Evolutionary conservation across 1,139 yeast species (phyloP).

Genomic region (Candida glucosophila): DNA sequence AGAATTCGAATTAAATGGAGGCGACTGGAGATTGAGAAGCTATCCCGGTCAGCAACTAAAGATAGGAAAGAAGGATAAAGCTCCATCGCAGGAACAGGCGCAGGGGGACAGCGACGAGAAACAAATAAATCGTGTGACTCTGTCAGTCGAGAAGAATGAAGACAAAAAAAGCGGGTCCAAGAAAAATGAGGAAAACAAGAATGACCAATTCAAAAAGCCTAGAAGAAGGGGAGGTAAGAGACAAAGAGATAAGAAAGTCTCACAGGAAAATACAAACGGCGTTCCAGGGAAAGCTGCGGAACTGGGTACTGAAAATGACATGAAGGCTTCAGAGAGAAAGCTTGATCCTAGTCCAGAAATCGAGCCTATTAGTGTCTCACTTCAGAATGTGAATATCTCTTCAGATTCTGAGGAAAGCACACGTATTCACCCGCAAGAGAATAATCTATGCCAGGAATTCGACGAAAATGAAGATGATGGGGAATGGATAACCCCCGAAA

Average conservation of each 20-base stretch:
- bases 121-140: conserved; percentile 2
- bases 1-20: conserved; percentile 62
- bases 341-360: conserved; percentile 3
- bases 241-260: conserved; percentile 50
- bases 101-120: conserved; percentile 5
- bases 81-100: too few species aligned
- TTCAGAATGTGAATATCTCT: conserved; percentile 5
- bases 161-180: conserved; percentile 11
- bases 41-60: conserved; percentile 54
- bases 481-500: conserved; percentile 93
- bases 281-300: too few species aligned
- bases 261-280: too few species aligned
- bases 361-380: not conserved
- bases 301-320: too few species aligned
- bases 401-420: conserved; percentile 7
- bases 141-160: too few species aligned
- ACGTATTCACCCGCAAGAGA: too few species aligned
- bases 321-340: conserved; percentile 1
- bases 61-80: conserved; percentile 6
- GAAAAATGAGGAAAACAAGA: conserved; percentile 3
- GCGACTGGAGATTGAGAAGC: conserved; percentile 61
- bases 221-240: conserved; percentile 59
- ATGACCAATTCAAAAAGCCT: conserved; percentile 15
- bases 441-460: conserved; percentile 33
- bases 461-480: conserved; percentile 70